Percentiles rank a stretch among this genome's conserved stretches.
Evolutionary conservation across 768 basidiomycete genomes (phyloP).

Genomic region (Amanita thiersii): DNA sequence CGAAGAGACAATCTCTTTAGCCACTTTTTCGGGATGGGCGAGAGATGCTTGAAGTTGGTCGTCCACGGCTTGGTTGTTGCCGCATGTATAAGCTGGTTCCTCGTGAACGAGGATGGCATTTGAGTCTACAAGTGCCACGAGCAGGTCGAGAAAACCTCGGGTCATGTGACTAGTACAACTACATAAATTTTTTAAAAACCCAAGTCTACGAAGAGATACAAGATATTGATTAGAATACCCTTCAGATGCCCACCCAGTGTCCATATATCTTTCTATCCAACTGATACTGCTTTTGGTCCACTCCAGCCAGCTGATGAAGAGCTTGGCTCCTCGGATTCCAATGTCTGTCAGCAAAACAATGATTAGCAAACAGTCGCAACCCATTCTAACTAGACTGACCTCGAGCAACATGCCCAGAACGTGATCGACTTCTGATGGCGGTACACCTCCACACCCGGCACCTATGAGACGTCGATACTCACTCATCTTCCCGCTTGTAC

Average conservation of each 20-base stretch:
- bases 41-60: conserved; percentile 59
- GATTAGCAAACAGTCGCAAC: neutral
- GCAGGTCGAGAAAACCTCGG: too few relatives aligned
- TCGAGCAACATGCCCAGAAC: conserved; percentile 81
- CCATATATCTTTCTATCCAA: conserved; percentile 15
- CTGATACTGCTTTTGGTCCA: conserved; percentile 25
- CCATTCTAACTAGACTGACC: conserved; percentile 30
- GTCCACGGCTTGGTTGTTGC: conserved; percentile 48
- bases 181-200: too few relatives aligned
- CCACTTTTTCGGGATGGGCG: conserved; percentile 51
- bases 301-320: conserved; percentile 45
- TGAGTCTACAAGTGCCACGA: too few relatives aligned
- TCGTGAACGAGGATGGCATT: conserved; percentile 26
- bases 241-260: neutral
- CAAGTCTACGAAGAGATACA: too few relatives aligned
- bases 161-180: too few relatives aligned
- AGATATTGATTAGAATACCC: neutral
- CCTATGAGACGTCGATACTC: conserved; percentile 87
- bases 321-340: conserved; percentile 77
- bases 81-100: conserved; percentile 33
- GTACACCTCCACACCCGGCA: conserved; percentile 82
- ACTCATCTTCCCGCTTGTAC: conserved; percentile 81
- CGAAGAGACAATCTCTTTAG: conserved; percentile 32
- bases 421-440: conserved; percentile 81
- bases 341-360: conserved; percentile 38